Conservation (phyloP, 345 rosid genomes). For the Erysimum cheiranthoides region DNA sequence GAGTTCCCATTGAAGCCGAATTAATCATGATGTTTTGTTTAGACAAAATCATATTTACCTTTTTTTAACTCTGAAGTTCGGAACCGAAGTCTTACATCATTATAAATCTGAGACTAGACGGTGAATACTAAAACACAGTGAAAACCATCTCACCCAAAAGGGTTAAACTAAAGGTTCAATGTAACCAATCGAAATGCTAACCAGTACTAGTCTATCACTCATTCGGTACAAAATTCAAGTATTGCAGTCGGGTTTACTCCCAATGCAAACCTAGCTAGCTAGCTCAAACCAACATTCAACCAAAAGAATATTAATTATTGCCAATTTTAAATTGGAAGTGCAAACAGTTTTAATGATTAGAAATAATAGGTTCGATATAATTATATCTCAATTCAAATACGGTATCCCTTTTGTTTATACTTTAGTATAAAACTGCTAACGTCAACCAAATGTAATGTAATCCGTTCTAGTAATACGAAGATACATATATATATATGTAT, state of each 20-base stretch:
- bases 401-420: neutral
- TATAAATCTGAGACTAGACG: no score
- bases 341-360: neutral
- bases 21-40: neutral
- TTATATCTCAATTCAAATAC: neutral
- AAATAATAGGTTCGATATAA: neutral
- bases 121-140: no score
- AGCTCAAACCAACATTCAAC: neutral
- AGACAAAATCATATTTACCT: no score
- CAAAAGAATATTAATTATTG: neutral
- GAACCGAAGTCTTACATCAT: no score
- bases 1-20: neutral
- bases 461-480: neutral
- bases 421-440: neutral
- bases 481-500: no score
- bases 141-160: neutral
- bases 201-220: neutral
- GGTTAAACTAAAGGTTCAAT: neutral
- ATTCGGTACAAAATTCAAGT: neutral
- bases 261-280: conserved; percentile 7
- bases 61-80: no score
- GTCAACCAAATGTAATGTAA: neutral
- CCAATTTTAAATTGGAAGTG: neutral
- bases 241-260: neutral
- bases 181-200: neutral